Evolutionary conservation across 2,329 filamentous ascomycete genomes (phyloP).

Genomic region (Macrophomina phaseolina): DNA sequence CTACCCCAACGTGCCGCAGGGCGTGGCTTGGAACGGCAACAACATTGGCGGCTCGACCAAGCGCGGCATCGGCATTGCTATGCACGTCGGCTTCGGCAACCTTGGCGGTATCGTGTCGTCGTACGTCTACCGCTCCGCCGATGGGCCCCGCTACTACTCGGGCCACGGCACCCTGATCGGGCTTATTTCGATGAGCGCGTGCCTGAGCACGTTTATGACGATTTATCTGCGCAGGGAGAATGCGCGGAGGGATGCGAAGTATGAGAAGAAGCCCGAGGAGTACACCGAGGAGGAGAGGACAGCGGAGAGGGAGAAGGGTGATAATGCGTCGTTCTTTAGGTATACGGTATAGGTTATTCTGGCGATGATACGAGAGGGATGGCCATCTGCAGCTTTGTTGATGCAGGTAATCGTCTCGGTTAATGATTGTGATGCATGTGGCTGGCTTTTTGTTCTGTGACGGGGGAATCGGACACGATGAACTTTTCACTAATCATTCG

Average conservation of each 20-base stretch:
- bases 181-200: constrained; percentile 53
- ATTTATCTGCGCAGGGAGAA: constrained; percentile 64
- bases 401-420: not conserved
- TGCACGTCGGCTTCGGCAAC: constrained; percentile 60
- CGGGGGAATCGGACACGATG: no score
- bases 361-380: not conserved
- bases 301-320: constrained; percentile 61
- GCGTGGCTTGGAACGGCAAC: constrained; percentile 64
- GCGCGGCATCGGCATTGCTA: constrained; percentile 61
- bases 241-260: constrained; percentile 55
- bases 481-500: no score
- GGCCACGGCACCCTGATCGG: constrained; percentile 56
- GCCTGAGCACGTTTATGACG: constrained; percentile 62
- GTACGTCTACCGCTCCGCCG: constrained; percentile 55
- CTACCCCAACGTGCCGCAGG: constrained; percentile 63
- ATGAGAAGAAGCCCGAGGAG: constrained; percentile 52
- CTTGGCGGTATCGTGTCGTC: constrained; percentile 47
- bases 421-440: no score
- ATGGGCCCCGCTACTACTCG: constrained; percentile 51
- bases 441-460: no score
- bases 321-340: constrained; percentile 57
- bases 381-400: no score
- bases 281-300: constrained; percentile 62
- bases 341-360: constrained; percentile 37
- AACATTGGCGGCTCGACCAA: constrained; percentile 64